Evolutionary conservation across 176 grass and related monocot species (phyloP), one percentile per base, ranked within the genome.

Genomic region (Ensete ventricosum): DNA sequence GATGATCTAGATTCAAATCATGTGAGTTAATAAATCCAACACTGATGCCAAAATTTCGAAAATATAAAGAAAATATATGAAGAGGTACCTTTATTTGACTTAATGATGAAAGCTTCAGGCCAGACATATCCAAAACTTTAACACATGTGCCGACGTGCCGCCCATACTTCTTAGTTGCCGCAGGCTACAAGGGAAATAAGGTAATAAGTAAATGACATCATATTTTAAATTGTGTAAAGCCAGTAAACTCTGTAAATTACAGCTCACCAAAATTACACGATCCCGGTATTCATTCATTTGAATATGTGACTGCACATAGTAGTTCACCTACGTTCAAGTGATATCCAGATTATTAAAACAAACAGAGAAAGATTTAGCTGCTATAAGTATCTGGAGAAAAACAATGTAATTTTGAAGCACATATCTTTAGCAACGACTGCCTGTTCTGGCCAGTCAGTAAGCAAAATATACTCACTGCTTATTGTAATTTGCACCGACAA

Each of bases 111-210:
- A 98, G 81, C 78, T 89, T 98, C 73, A 98, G 59, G 74, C 90
- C 90, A 64, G 94, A 89, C 94, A 97, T 97, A 90, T 97, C 88
- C 57, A 97, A 85, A 87, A 97, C 81, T 80, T 97, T 97, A 75
- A 93, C 81, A 50, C 90, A 93, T 9, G 85, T 89, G 53, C 59
- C 80, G 77, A 97, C 85, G 73, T 82, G 85, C 43, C 76, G 76
- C 12, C 86, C 80, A 81, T 88, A 77, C 77, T 88, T 93, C 81
- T 88, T 87, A 2, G 78, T 83, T 26, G 29, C 63, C 20, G 19
- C 79, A 70, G 94, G 90, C 94, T 93, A 80, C 5, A 89, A 50
- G 10, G 43, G 74, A 83, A 80, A 87, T 12, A 63, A 69, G 68
- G 9, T 80, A 74, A 80, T 51, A 17, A 55, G 82, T 48, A 77